Percentiles rank a stretch among this genome's conserved stretches.
These are phyloP conservation scores for Fagus crenata DNA, from an alignment of 306 rosid genomes.

Conservation along the genomic window DNA sequence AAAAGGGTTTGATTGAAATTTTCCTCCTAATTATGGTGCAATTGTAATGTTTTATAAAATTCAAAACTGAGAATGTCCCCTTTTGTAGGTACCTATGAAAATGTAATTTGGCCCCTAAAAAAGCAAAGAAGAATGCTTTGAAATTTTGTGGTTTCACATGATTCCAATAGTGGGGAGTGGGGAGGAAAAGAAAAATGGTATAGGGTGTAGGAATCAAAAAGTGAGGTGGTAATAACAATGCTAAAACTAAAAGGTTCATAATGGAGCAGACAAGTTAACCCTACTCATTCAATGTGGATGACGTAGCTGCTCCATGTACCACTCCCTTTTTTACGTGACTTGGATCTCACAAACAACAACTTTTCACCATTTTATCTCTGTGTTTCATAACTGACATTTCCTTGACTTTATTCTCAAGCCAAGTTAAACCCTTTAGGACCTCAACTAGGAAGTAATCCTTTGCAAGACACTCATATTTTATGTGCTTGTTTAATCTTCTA, in stretches of 20 bases:
- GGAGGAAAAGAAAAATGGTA: neutral
- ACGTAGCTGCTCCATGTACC: constrained; percentile 25
- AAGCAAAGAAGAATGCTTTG: too few species aligned
- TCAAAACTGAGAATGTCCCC: too few species aligned
- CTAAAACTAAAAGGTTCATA: neutral
- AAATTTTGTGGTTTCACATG: too few species aligned
- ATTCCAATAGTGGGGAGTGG: too few species aligned
- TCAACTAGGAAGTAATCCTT: constrained; percentile 17
- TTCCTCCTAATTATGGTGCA: too few species aligned
- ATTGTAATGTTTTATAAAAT: too few species aligned
- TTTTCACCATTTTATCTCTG: neutral
- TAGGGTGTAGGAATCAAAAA: neutral
- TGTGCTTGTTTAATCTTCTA: constrained; percentile 28
- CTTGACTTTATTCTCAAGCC: constrained; percentile 40
- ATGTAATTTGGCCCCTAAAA: too few species aligned
- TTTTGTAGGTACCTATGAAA: too few species aligned
- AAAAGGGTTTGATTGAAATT: too few species aligned
- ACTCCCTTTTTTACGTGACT: constrained; percentile 30
- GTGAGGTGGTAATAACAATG: too few species aligned
- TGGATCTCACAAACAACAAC: constrained; percentile 35
- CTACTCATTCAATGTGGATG: constrained; percentile 25
- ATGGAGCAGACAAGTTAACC: neutral
- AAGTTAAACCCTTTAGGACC: constrained; percentile 31
- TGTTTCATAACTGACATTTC: constrained; percentile 15
- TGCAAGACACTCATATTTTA: constrained; percentile 18